These are phyloP conservation scores for Chaetomiaceae sp. DNA, from an alignment of 2,329 filamentous ascomycete genomes.

Conservation along the genomic window DNA sequence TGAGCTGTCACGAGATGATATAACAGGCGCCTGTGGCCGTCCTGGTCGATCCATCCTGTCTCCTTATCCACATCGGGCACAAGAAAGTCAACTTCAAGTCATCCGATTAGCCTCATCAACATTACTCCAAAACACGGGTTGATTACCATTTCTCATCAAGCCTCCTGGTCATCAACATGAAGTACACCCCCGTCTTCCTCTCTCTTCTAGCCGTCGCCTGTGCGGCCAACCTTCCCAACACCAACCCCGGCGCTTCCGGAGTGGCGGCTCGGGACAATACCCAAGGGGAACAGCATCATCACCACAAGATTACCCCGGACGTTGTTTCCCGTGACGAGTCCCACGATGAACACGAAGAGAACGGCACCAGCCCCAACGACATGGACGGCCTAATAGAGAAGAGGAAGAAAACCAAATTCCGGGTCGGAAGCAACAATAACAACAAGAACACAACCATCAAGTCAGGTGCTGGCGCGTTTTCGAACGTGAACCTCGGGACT, in stretches of 20 bases:
- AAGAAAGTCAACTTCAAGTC: neutral
- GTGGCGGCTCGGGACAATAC: too few species aligned
- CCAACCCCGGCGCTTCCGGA: neutral
- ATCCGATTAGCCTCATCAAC: neutral
- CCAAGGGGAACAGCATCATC: too few species aligned
- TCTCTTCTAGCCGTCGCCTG: neutral
- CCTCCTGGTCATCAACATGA: neutral
- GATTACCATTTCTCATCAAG: neutral
- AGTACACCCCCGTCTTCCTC: neutral
- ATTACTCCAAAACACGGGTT: neutral
- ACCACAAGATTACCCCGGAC: too few species aligned
- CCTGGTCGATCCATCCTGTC: too few species aligned
- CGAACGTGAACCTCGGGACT: neutral
- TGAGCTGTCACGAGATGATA: too few species aligned
- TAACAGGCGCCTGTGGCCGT: too few species aligned
- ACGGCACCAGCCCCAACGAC: neutral
- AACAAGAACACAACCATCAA: neutral
- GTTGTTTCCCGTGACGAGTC: neutral
- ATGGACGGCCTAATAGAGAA: neutral
- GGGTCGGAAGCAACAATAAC: neutral
- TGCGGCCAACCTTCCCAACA: neutral
- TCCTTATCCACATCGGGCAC: too few species aligned
- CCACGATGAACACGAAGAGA: neutral
- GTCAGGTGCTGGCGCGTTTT: neutral
- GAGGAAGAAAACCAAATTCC: neutral